Base-by-base conservation (phyloP, 2,329 filamentous ascomycete species). In the Phaeomoniella chlamydospora region DNA sequence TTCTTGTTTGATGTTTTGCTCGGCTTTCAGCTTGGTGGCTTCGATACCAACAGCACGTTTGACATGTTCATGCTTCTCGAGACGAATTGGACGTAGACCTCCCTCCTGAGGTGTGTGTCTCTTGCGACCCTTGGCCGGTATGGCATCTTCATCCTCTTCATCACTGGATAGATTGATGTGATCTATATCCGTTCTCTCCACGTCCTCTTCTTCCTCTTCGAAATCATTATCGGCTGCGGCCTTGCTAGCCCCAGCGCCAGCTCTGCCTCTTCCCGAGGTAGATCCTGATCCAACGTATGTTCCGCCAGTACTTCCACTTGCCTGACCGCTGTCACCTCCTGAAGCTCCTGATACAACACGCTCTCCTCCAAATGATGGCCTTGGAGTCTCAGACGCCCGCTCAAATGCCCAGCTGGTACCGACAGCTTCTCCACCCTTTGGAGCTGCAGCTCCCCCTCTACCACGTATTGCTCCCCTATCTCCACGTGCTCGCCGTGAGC, bases 131-230 rank as follows among this genome's bases (percentile, higher is more conserved):
- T 49, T 50, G 12, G 44, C 46, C 6, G 22, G 22, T 9, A 46
- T 34, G 44, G 37, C 37, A 19, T 46, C 49, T 3, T 58, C 53
- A n/a, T 56, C 52, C 32, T 66, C 62, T 18, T 70, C 68, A 38
- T 73, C 65, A 34, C 66, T 70, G 10, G 69, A 62, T 10, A 26
- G 22, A 26, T 26, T 26, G 22, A 26, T 26, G n/a, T 26, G 22
- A n/a, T 26, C 22, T 6, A 75, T 49, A 42, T 66, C 65, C 41
- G 74, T 67, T n/a, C 62, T 52, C 43, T 77, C 72, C 37, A 78
- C 70, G 41, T 45, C 44, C 37, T 39, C 38, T 29, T 18, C 19
- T 12, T 36, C 34, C 18, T 57, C 52, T 30, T 62, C 57, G 18
- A 53, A 54, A 34, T 67, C 69, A 37, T 72, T 68, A 33, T 68